A percentile compares a stretch with the other conserved stretches of the same genome.
Conservation (phyloP, 306 rosid genomes). For the Phaseolus lunatus region DNA sequence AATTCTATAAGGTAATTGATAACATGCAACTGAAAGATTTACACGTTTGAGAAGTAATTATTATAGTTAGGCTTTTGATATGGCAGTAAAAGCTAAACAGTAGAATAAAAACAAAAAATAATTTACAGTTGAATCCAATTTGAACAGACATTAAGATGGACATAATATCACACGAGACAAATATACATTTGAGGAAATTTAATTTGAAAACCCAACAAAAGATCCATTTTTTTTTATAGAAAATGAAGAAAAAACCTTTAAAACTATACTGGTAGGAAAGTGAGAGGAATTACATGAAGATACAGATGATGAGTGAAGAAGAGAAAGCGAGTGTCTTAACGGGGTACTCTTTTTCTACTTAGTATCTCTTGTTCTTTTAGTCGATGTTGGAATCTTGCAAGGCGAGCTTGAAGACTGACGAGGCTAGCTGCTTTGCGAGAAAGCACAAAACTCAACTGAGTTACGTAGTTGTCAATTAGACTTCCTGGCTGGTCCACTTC, state of each 20-base stretch:
- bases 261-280: conserved; percentile 45
- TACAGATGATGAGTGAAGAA: conserved; percentile 37
- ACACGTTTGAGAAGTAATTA: not conserved
- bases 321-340: conserved; percentile 54
- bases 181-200: conserved; percentile 48
- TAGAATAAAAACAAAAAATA: not conserved
- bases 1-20: not conserved
- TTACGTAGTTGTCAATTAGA: conserved; percentile 84
- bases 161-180: conserved; percentile 38
- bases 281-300: conserved; percentile 47
- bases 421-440: conserved; percentile 96
- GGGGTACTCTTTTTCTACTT: conserved; percentile 86
- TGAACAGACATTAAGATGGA: conserved; percentile 25
- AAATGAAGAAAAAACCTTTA: conserved; percentile 36
- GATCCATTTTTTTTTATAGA: conserved; percentile 7
- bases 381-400: conserved; percentile 93
- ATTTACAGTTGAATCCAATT: conserved; percentile 28
- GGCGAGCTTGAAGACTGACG: conserved; percentile 92
- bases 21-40: not conserved
- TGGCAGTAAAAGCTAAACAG: not conserved
- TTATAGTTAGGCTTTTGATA: not conserved
- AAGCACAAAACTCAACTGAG: conserved; percentile 85
- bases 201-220: conserved; percentile 47
- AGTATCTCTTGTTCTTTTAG: conserved; percentile 94
- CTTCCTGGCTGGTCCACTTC: conserved; percentile 99